Percentiles rank a stretch among this genome's conserved stretches.
phyloP scores from a whole-genome alignment of 2,329 filamentous ascomycete genomes.

The Aspergillus felis region DNA sequence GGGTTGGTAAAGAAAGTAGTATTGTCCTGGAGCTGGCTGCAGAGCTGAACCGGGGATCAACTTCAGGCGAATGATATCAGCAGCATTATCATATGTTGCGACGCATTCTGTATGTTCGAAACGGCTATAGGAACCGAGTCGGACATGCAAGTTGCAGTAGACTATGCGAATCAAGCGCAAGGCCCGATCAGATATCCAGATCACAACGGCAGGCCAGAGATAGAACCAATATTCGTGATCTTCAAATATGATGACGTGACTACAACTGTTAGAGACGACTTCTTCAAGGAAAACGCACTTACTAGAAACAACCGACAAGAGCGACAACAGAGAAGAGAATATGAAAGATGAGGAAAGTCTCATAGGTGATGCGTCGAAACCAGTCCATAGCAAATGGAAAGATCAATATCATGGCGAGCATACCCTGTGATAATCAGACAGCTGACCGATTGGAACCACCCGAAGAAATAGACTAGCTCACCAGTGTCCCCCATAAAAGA shows the following conservation, averaged over 20 bases:
- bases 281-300: slow-evolving; percentile 10
- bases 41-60: slow-evolving; percentile 36
- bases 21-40: slow-evolving; percentile 42
- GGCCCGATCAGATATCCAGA: slow-evolving; percentile 49
- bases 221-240: slow-evolving; percentile 48
- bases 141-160: slow-evolving; percentile 43
- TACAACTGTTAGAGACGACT: slow-evolving; percentile 13
- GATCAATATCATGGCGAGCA: slow-evolving; percentile 39
- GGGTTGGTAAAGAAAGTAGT: slow-evolving; percentile 50
- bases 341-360: slow-evolving; percentile 40
- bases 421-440: slow-evolving; percentile 22
- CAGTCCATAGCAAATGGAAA: slow-evolving; percentile 45
- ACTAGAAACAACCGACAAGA: slow-evolving; percentile 49
- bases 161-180: slow-evolving; percentile 42
- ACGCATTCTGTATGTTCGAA: slow-evolving; percentile 33
- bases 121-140: slow-evolving; percentile 10
- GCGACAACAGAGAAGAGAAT: slow-evolving; percentile 37
- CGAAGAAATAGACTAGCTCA: slow-evolving; percentile 8
- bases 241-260: slow-evolving; percentile 48
- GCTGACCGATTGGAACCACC: not conserved
- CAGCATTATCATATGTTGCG: slow-evolving; percentile 42
- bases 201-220: slow-evolving; percentile 46
- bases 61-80: slow-evolving; percentile 48
- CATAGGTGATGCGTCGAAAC: slow-evolving; percentile 43
- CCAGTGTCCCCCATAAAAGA: slow-evolving; percentile 29